Evolutionary conservation across 2,329 filamentous ascomycete genomes (phyloP).

Genomic region (Chaetoscypha palmicola): DNA sequence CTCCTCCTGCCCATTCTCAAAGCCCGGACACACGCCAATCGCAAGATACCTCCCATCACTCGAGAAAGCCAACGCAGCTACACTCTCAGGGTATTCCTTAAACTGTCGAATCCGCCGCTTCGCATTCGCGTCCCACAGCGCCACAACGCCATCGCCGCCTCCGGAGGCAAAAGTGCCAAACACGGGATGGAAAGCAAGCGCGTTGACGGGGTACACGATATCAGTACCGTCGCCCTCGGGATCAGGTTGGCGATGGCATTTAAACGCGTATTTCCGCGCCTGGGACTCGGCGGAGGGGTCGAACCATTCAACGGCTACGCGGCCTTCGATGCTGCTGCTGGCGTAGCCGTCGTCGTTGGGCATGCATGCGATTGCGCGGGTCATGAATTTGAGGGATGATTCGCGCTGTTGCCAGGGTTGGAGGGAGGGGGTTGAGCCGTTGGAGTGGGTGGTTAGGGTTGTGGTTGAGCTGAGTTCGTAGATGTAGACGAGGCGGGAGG

Average conservation of each 20-base stretch:
- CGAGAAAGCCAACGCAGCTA: constrained; percentile 57
- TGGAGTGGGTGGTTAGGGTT: constrained; percentile 44
- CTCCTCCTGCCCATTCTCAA: constrained; percentile 68
- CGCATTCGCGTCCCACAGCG: constrained; percentile 64
- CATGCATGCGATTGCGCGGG: constrained; percentile 89
- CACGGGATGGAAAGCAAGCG: constrained; percentile 61
- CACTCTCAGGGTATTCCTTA: constrained; percentile 55
- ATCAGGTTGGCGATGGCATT: constrained; percentile 80
- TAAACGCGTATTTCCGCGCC: constrained; percentile 95
- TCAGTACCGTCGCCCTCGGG: constrained; percentile 53
- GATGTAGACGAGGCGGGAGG: constrained; percentile 85
- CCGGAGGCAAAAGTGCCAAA: constrained; percentile 62
- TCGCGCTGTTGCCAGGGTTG: constrained; percentile 91
- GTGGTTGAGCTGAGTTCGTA: constrained; percentile 74
- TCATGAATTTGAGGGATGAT: constrained; percentile 93
- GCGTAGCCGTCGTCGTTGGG: constrained; percentile 93
- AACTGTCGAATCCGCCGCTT: constrained; percentile 66
- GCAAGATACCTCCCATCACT: constrained; percentile 58
- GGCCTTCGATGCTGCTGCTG: constrained; percentile 84
- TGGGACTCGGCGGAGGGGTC: constrained; percentile 83
- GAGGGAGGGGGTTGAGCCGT: constrained; percentile 41
- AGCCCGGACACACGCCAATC: constrained; percentile 60
- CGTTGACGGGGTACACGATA: constrained; percentile 67
- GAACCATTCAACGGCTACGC: constrained; percentile 97
- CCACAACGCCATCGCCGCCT: constrained; percentile 65